Conservation (phyloP, 495 filamentous ascomycete genomes). For the Neurospora africana region DNA sequence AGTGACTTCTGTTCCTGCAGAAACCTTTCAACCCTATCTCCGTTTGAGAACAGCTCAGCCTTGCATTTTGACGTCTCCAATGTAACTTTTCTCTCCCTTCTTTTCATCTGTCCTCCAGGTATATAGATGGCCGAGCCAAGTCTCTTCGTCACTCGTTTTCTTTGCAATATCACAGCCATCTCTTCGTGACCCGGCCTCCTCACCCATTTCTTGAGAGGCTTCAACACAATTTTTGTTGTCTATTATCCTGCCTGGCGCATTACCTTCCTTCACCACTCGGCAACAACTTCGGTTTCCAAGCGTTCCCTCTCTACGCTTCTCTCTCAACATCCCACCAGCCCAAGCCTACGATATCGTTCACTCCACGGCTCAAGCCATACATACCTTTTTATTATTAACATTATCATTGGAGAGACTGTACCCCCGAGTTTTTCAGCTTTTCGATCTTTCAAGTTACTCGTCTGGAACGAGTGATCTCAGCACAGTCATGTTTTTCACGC, state of each 20-base stretch:
- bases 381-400: too few species aligned
- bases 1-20: background rate
- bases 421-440: too few species aligned
- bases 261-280: background rate
- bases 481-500: slow-evolving; percentile 6
- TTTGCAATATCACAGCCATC: background rate
- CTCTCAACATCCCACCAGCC: too few species aligned
- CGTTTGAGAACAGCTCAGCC: background rate
- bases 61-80: background rate
- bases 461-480: background rate
- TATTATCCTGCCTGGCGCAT: background rate
- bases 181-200: background rate
- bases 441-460: background rate
- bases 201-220: background rate
- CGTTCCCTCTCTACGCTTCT: background rate
- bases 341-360: too few species aligned
- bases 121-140: background rate
- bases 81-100: too few species aligned
- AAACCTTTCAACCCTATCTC: background rate
- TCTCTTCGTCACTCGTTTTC: background rate
- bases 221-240: background rate
- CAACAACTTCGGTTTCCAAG: background rate
- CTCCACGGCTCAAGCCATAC: too few species aligned
- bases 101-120: too few species aligned
- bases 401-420: too few species aligned